phyloP scores from a whole-genome alignment of 192 early-diverging fungal species.

The Mortierella antarctica region DNA sequence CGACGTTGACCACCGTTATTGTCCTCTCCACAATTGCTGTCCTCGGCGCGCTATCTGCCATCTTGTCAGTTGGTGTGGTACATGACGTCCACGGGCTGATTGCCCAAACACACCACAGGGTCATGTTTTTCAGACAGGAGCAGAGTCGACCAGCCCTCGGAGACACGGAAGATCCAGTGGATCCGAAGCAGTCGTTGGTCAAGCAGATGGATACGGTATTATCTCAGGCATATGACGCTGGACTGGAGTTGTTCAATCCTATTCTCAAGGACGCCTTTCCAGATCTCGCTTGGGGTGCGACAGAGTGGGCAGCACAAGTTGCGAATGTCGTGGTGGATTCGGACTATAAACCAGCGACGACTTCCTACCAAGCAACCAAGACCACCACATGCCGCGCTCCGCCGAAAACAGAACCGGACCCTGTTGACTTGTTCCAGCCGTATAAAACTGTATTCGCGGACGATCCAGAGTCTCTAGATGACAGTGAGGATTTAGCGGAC shows the following conservation, averaged over 20 bases:
- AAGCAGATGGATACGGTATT: constrained; percentile 19
- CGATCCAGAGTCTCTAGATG: too few species aligned
- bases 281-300: constrained; percentile 28
- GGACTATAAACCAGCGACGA: background rate
- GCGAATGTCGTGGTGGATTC: constrained; percentile 32
- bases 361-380: background rate
- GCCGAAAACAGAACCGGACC: too few species aligned
- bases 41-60: constrained; percentile 7
- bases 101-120: constrained; percentile 38
- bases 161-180: background rate
- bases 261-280: constrained; percentile 49
- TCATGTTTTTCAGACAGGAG: constrained; percentile 7
- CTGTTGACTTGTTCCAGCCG: too few species aligned
- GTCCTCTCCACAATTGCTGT: constrained; percentile 24
- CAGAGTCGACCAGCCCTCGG: background rate
- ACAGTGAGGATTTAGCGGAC: too few species aligned
- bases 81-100: constrained; percentile 44
- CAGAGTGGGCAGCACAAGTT: constrained; percentile 37
- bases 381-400: too few species aligned
- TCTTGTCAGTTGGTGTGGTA: constrained; percentile 37
- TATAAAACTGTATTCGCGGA: too few species aligned
- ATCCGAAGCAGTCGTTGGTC: background rate
- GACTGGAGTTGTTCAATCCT: constrained; percentile 38
- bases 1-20: constrained; percentile 27
- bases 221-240: constrained; percentile 29